Conservation (phyloP, 768 basidiomycete species). For the Pluteus cervinus region DNA sequence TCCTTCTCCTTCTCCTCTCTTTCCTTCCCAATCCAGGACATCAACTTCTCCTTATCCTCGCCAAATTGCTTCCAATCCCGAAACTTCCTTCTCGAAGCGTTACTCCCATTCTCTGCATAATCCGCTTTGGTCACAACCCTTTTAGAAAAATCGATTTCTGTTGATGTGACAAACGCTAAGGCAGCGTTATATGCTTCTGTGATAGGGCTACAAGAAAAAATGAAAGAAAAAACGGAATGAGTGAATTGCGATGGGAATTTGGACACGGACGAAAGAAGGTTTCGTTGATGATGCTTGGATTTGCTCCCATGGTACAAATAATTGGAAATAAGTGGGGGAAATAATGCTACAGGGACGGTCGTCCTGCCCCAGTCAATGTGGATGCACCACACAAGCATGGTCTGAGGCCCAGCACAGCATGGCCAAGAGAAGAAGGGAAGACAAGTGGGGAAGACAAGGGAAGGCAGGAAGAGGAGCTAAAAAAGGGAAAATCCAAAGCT, state of each 20-base stretch:
- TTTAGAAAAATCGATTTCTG: slow-evolving; percentile 44
- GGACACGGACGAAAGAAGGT: too few relatives aligned
- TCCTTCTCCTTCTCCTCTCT: slow-evolving; percentile 29
- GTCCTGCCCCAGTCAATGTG: too few relatives aligned
- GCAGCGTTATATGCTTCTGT: slow-evolving; percentile 63
- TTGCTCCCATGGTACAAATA: background rate
- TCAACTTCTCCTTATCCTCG: slow-evolving; percentile 28
- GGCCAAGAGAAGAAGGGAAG: slow-evolving; percentile 5
- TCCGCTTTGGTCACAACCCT: slow-evolving; percentile 70
- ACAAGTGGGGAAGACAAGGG: slow-evolving; percentile 4
- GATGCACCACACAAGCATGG: too few relatives aligned
- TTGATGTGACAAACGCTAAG: slow-evolving; percentile 45
- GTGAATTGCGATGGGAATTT: background rate
- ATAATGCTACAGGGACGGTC: too few relatives aligned
- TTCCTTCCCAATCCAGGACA: slow-evolving; percentile 21
- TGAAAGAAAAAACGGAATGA: slow-evolving; percentile 2
- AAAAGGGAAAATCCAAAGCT: slow-evolving; percentile 6
- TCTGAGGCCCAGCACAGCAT: too few relatives aligned
- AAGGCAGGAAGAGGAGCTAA: slow-evolving; percentile 5
- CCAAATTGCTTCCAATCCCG: slow-evolving; percentile 47
- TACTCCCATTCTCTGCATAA: slow-evolving; percentile 79
- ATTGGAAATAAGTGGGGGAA: slow-evolving; percentile 1
- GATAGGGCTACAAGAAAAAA: slow-evolving; percentile 54
- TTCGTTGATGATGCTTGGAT: too few relatives aligned
- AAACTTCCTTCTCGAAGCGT: slow-evolving; percentile 72